These are phyloP conservation scores for Coprinopsis marcescibilis DNA, from an alignment of 768 basidiomycete species.

Conservation along the genomic window DNA sequence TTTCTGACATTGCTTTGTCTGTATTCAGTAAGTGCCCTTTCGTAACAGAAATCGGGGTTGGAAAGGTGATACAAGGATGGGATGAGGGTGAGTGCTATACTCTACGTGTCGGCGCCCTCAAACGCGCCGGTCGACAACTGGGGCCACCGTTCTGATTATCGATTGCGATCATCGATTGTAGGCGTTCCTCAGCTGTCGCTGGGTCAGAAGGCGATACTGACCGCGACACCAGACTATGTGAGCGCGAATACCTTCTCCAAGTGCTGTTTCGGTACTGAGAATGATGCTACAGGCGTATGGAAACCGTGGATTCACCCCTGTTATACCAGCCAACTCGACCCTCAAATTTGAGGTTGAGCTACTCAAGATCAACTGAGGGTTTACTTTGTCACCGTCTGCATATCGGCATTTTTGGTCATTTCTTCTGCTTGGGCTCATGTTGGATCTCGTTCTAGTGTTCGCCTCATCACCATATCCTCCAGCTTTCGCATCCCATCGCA, in stretches of 20 bases:
- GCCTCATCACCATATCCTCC: background rate
- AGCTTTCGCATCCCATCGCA: background rate
- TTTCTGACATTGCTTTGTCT: constrained; percentile 7
- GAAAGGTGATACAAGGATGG: constrained; percentile 87
- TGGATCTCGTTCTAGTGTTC: background rate
- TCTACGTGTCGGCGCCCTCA: background rate
- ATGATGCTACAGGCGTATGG: constrained; percentile 57
- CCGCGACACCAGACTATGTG: constrained; percentile 73
- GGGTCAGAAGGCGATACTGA: constrained; percentile 67
- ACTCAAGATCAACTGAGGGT: constrained; percentile 50
- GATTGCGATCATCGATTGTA: constrained; percentile 27
- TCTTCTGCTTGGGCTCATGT: background rate
- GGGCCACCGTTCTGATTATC: constrained; percentile 1
- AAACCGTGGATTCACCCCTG: constrained; percentile 64
- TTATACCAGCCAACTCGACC: constrained; percentile 72
- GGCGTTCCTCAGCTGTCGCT: constrained; percentile 74
- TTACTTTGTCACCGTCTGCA: background rate
- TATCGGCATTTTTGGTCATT: background rate
- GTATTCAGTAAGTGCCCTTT: constrained; percentile 50
- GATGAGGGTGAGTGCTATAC: constrained; percentile 63
- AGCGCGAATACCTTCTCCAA: constrained; percentile 23
- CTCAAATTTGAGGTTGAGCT: constrained; percentile 84
- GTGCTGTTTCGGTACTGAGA: constrained; percentile 4
- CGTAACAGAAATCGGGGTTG: constrained; percentile 65
- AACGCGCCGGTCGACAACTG: too few species aligned